phyloP scores from a whole-genome alignment of 495 filamentous ascomycete genomes.

The Parathielavia appendiculata region DNA sequence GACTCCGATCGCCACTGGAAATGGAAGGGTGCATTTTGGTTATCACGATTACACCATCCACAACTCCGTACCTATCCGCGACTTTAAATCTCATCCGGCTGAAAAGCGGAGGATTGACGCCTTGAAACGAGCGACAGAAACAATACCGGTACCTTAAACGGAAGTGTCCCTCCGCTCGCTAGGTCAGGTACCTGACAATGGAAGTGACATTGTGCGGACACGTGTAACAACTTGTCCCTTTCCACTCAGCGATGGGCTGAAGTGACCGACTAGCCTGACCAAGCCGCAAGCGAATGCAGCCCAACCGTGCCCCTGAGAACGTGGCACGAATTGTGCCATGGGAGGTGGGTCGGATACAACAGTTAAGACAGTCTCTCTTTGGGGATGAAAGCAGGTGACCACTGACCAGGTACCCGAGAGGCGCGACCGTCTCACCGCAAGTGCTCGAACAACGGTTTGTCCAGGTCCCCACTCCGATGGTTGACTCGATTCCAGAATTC shows the following conservation, averaged over 20 bases:
- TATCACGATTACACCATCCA: not conserved
- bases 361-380: not conserved
- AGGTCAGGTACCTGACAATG: no score
- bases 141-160: no score
- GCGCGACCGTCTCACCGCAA: constrained; percentile 15
- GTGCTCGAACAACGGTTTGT: not conserved
- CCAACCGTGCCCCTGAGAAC: constrained; percentile 6
- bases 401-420: constrained; percentile 2
- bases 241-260: no score
- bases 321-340: constrained; percentile 12
- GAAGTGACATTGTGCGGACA: no score
- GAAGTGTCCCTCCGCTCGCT: no score
- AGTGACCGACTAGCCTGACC: no score
- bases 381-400: not conserved
- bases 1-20: not conserved
- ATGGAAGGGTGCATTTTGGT: not conserved
- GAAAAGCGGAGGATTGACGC: no score
- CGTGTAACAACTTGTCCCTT: no score
- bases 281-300: no score
- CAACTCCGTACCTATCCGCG: no score
- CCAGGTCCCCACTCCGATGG: not conserved
- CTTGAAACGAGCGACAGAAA: no score
- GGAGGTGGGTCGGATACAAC: not conserved
- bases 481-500: constrained; percentile 13
- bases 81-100: no score